Base-by-base conservation (phyloP, 2,329 filamentous ascomycete species). In the Ampelomyces quisqualis region DNA sequence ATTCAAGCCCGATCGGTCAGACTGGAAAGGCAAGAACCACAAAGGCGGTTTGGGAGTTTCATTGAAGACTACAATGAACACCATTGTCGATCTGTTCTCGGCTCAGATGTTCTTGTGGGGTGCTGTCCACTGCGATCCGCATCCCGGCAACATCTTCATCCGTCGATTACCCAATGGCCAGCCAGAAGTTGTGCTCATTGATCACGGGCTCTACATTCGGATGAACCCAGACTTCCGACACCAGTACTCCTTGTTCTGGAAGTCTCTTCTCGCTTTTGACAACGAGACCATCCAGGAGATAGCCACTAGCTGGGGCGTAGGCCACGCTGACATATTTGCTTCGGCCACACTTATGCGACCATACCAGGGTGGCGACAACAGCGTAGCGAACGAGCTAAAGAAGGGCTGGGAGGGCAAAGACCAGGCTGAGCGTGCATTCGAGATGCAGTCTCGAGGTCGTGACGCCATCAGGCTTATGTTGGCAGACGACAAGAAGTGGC, bases 31-130 rank as follows among this genome's bases (percentile, higher is more conserved):
- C 4, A 72, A 69, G 5, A 78, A 80, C 34, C 79, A 81, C 18
- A 82, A 80, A 46, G 91, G 90, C 34, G 93, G 93, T 0, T 80
- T 97, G 0, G 93, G 93, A 0, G 74, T 98, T 3, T 83, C 81
- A 6, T 75, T 89, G 20, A 87, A 86, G 60, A 85, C 91, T 44
- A 89, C 96, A 44, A 97, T 97, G 93, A 86, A 85, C 5, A 96
- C 89, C 21, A 96, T 97, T 83, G 81, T 96, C 34, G 91, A 96
- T 65, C 78, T 97, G 22, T 98, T 97, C 74, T 88, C 85, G n/a
- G 90, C 89, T 2, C 91, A 97, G 64, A 97, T 97, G 78, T 98
- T 96, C 75, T 85, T 95, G 51, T 97, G 89, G 88, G 93, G 93
- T 9, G 80, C 88, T 29, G 88, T 97, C 0, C 91, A 98, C 73